These are phyloP conservation scores for Pichia sp. DNA, from an alignment of 1,139 yeast species.

Conservation along the genomic window DNA sequence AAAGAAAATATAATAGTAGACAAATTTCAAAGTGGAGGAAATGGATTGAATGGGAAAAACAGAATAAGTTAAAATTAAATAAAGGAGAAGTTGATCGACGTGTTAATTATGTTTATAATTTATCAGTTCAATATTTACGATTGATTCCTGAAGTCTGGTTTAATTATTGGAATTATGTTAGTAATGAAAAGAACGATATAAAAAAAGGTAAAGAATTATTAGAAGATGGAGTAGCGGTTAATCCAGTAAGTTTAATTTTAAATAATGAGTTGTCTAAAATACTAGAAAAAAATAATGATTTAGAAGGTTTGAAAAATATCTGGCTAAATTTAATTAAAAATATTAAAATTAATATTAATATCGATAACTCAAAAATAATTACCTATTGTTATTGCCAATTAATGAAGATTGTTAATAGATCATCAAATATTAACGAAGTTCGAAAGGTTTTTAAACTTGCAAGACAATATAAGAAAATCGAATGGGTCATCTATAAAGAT, in stretches of 20 bases:
- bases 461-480: conserved; percentile 46
- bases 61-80: conserved; percentile 58
- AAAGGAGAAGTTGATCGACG: conserved; percentile 49
- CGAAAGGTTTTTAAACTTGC: conserved; percentile 61
- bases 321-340: conserved; percentile 45
- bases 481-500: conserved; percentile 74
- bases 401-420: conserved; percentile 56
- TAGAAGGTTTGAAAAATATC: conserved; percentile 45
- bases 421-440: conserved; percentile 66
- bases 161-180: conserved; percentile 39
- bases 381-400: conserved; percentile 49
- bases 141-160: conserved; percentile 87
- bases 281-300: conserved; percentile 54
- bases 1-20: conserved; percentile 27
- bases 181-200: conserved; percentile 20
- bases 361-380: conserved; percentile 30
- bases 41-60: conserved; percentile 78
- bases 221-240: conserved; percentile 51
- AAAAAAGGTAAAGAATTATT: conserved; percentile 35
- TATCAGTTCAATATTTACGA: conserved; percentile 61
- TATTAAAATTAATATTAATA: conserved; percentile 26
- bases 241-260: conserved; percentile 67
- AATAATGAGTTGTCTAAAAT: conserved; percentile 64
- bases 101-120: conserved; percentile 67
- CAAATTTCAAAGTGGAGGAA: conserved; percentile 56